Evolutionary conservation across 2,329 filamentous ascomycete genomes (phyloP).

Genomic region (Colletotrichum kahawae): DNA sequence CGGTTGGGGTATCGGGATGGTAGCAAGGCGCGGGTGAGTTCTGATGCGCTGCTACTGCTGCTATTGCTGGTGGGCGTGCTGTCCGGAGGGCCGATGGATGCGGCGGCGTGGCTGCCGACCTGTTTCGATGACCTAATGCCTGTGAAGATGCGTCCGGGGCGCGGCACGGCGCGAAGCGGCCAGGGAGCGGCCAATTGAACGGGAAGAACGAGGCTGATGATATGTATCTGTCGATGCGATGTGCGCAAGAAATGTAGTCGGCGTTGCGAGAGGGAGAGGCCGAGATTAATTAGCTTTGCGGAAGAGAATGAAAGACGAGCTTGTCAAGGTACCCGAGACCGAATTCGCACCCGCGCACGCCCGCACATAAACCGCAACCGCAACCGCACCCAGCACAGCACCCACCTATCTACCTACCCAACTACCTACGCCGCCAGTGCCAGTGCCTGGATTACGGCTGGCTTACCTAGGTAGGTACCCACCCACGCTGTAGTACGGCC

Average conservation of each 20-base stretch:
- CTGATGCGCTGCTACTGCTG: slow-evolving; percentile 6
- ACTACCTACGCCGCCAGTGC: background rate
- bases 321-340: slow-evolving; percentile 19
- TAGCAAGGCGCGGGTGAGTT: background rate
- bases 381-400: background rate
- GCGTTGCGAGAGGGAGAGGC: background rate
- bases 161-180: background rate
- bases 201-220: background rate
- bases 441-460: background rate
- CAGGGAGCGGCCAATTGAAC: background rate
- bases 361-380: background rate
- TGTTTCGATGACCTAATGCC: slow-evolving; percentile 18
- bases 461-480: background rate
- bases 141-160: background rate
- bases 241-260: background rate
- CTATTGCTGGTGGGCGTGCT: background rate
- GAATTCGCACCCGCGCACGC: background rate
- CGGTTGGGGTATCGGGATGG: background rate
- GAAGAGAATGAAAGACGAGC: background rate
- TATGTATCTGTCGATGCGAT: background rate
- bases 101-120: background rate
- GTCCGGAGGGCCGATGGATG: slow-evolving; percentile 10
- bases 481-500: background rate
- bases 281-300: background rate
- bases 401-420: background rate